These are phyloP conservation scores for Colletotrichum spinosum DNA, from an alignment of 2,329 filamentous ascomycete genomes.

Conservation along the genomic window DNA sequence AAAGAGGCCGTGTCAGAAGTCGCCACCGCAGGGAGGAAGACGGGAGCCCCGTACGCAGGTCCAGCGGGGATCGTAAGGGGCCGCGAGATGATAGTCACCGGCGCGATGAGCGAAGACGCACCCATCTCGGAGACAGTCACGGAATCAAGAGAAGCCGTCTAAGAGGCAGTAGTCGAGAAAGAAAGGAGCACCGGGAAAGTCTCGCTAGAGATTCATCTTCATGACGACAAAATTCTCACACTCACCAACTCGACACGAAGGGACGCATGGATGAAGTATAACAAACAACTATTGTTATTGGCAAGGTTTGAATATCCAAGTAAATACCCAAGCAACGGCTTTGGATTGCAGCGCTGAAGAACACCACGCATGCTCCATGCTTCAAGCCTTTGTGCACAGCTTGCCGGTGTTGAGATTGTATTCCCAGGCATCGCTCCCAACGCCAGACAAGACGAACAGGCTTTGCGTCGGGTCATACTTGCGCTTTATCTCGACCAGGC, in stretches of 20 bases:
- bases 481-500: conserved; percentile 44
- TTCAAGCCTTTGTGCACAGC: conserved; percentile 11
- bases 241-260: background rate
- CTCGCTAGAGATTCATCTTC: conserved; percentile 3
- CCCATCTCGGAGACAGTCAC: background rate
- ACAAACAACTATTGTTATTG: background rate
- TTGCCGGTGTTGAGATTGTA: conserved; percentile 33
- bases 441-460: conserved; percentile 44
- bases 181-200: background rate
- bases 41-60: background rate
- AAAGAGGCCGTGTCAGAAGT: background rate
- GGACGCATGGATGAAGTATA: background rate
- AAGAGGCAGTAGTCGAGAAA: conserved; percentile 7
- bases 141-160: background rate
- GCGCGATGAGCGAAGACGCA: background rate
- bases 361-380: no score
- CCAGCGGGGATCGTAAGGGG: background rate
- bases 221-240: background rate
- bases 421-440: conserved; percentile 43
- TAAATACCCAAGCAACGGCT: no score
- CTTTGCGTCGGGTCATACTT: conserved; percentile 45
- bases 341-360: no score
- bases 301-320: no score
- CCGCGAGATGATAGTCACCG: background rate
- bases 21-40: background rate